Percentiles rank a stretch among this genome's conserved stretches.
These are phyloP conservation scores for Leishmania tarentolae DNA, from an alignment of 208 protist species.

Conservation along the genomic window DNA sequence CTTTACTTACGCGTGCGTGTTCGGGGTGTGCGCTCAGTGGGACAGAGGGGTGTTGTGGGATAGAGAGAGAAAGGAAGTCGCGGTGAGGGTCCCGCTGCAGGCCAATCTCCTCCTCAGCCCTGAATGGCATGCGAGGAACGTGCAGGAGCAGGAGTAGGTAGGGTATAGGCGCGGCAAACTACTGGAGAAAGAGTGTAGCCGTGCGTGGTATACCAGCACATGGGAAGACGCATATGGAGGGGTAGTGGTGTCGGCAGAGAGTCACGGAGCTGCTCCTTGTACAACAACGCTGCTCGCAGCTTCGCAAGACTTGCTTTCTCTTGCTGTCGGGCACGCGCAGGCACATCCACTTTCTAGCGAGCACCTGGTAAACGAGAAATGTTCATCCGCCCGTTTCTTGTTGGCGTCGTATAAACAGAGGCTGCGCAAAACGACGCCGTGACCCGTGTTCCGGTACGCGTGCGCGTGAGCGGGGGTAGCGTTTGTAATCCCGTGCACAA, in stretches of 20 bases:
- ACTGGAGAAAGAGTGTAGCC: not conserved
- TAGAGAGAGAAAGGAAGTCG: not conserved
- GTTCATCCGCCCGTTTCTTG: not conserved
- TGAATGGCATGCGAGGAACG: not conserved
- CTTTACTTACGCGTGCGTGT: not conserved
- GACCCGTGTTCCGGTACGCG: not conserved
- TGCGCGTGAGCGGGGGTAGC: not conserved
- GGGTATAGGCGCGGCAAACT: not conserved
- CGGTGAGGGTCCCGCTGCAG: not conserved
- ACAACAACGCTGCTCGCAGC: not conserved
- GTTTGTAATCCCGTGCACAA: not conserved
- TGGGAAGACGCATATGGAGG: not conserved
- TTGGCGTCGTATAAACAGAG: not conserved
- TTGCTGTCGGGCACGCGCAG: too few relatives aligned
- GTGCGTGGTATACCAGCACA: not conserved
- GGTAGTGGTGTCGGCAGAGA: not conserved
- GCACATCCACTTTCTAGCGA: not conserved
- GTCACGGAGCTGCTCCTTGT: not conserved
- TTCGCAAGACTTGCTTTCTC: not conserved
- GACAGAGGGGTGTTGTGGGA: not conserved
- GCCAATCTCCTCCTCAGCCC: not conserved
- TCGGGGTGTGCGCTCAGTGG: not conserved
- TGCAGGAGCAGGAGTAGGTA: not conserved
- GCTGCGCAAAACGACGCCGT: not conserved
- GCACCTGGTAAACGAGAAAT: not conserved